A percentile compares a stretch with the other conserved stretches of the same genome.
These are phyloP conservation scores for Astragalus membranaceus DNA, from an alignment of 306 rosid genomes.

Conservation along the genomic window DNA sequence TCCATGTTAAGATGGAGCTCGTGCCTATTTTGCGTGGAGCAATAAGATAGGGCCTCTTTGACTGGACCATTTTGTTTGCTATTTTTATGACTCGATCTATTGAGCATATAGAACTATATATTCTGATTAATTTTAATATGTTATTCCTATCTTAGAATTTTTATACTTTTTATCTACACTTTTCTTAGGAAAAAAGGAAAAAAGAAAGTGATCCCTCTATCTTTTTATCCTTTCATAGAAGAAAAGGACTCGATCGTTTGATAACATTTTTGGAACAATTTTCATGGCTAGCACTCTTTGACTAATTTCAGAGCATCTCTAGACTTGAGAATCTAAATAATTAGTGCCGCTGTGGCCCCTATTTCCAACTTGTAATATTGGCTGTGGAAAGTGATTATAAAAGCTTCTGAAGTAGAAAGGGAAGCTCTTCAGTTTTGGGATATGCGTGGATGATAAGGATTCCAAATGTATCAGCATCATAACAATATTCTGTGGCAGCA, in stretches of 20 bases:
- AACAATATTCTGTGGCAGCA: neutral
- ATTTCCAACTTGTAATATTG: conserved; percentile 35
- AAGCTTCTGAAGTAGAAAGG: neutral
- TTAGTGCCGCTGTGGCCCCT: neutral
- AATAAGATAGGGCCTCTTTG: too few species aligned
- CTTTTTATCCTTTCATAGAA: neutral
- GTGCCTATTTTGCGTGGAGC: too few species aligned
- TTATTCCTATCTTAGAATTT: neutral
- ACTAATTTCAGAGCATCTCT: too few species aligned
- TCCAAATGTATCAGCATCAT: conserved; percentile 27
- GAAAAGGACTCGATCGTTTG: neutral
- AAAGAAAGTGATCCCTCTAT: neutral
- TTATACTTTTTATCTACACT: neutral
- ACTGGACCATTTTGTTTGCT: too few species aligned
- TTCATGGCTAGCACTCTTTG: neutral
- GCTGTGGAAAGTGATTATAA: neutral
- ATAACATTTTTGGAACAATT: neutral
- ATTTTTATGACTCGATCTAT: neutral
- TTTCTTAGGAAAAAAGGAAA: neutral
- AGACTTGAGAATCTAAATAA: neutral
- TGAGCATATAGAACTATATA: neutral
- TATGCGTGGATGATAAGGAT: conserved; percentile 61
- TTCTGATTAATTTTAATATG: neutral
- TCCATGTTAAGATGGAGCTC: too few species aligned
- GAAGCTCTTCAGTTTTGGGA: neutral